Percentiles rank a stretch among this genome's conserved stretches.
Conservation (phyloP, 208 protist genomes). For the Spongospora subterranea region DNA sequence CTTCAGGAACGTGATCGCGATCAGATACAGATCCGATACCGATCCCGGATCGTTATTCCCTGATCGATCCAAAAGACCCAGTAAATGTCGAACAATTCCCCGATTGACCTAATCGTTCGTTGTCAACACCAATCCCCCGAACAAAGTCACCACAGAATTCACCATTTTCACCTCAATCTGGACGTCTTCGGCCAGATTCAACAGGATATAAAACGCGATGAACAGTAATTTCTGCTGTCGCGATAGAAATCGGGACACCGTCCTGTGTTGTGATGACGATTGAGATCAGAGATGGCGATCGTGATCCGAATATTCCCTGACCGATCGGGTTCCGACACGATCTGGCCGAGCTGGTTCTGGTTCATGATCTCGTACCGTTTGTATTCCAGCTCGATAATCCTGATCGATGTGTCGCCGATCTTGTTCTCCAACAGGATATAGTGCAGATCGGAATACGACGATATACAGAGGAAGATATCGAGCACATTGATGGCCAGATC, state of each 20-base stretch:
- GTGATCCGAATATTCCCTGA: too few relatives aligned
- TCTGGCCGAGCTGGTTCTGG: too few relatives aligned
- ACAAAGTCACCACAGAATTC: too few relatives aligned
- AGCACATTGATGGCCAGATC: neutral
- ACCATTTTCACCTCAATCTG: constrained; percentile 7
- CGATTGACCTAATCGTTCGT: too few relatives aligned
- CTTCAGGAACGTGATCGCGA: constrained; percentile 1
- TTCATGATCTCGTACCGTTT: neutral
- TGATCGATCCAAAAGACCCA: neutral
- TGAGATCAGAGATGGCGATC: too few relatives aligned
- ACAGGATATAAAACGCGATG: neutral
- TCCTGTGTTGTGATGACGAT: too few relatives aligned
- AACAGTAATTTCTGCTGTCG: neutral
- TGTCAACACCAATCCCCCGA: too few relatives aligned
- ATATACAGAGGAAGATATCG: neutral
- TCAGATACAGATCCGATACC: neutral
- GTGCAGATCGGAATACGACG: neutral
- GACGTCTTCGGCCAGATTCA: neutral
- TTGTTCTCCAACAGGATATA: constrained; percentile 16
- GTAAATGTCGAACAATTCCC: neutral
- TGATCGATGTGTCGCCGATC: neutral
- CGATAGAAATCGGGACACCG: neutral
- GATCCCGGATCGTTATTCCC: neutral
- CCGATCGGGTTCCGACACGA: too few relatives aligned
- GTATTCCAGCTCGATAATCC: neutral